Conservation (phyloP, 2,329 filamentous ascomycete genomes). For the Salinomyces thailandicus region DNA sequence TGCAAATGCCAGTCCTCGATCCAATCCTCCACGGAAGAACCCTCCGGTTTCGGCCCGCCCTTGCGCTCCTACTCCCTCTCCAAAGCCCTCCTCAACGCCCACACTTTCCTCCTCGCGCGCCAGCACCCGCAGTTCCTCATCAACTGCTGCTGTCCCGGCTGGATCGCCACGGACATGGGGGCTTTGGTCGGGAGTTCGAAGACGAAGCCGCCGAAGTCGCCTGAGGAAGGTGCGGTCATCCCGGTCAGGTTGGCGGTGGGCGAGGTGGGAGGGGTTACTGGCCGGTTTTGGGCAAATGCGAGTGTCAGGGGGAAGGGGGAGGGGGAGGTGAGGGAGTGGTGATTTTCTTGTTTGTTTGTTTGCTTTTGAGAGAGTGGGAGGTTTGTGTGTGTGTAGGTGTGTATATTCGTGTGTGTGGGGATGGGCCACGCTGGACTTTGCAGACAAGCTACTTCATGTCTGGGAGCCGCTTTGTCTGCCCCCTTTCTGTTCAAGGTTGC, state of each 20-base stretch:
- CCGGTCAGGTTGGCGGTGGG: constrained; percentile 27
- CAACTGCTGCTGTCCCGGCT: constrained; percentile 31
- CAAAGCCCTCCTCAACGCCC: constrained; percentile 27
- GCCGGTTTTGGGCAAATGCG: constrained; percentile 29
- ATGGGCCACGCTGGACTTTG: too few species aligned
- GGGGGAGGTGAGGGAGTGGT: constrained; percentile 25
- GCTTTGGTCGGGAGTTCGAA: constrained; percentile 16
- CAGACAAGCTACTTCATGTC: too few species aligned
- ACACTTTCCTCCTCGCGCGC: constrained; percentile 24
- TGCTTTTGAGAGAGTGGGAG: too few species aligned
- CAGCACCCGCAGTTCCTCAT: constrained; percentile 21
- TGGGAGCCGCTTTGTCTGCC: too few species aligned
- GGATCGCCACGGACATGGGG: constrained; percentile 30
- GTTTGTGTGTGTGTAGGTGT: too few species aligned
- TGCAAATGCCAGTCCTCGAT: constrained; percentile 11
- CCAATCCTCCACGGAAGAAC: constrained; percentile 13
- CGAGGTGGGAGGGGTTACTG: constrained; percentile 22
- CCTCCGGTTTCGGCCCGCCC: constrained; percentile 20
- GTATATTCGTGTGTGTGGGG: too few species aligned
- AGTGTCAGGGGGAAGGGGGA: constrained; percentile 21
- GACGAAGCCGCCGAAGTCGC: constrained; percentile 23
- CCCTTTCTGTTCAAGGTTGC: too few species aligned
- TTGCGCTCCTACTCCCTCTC: constrained; percentile 24
- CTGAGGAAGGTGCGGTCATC: constrained; percentile 27
- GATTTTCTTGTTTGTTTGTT: background rate